A percentile compares a stretch with the other conserved stretches of the same genome.
Evolutionary conservation across 371 early-diverging fungal species (phyloP).

Genomic region (Mortierella sp.): DNA sequence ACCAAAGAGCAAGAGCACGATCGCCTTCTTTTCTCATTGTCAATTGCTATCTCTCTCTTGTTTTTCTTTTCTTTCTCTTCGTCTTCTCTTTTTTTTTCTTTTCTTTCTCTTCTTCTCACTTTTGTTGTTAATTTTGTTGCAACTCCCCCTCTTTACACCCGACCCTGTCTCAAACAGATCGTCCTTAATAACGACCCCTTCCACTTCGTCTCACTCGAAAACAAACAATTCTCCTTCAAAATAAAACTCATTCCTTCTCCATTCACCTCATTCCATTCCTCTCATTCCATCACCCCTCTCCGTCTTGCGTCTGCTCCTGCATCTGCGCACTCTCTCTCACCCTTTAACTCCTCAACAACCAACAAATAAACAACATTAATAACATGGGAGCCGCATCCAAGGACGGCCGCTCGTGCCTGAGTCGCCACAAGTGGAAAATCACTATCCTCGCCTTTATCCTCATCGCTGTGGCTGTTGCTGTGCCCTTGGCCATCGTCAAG

Average conservation of each 20-base stretch:
- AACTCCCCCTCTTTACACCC: not conserved
- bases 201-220: constrained; percentile 4
- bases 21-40: not conserved
- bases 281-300: constrained; percentile 37
- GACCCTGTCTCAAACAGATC: not conserved
- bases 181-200: not conserved
- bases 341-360: constrained; percentile 12
- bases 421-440: constrained; percentile 33
- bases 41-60: not conserved
- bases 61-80: not conserved
- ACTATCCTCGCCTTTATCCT: constrained; percentile 11
- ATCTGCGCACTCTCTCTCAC: constrained; percentile 56
- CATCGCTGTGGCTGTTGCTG: constrained; percentile 20
- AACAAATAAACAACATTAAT: not conserved
- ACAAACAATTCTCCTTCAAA: not conserved
- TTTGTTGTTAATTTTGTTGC: not conserved
- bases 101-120: not conserved
- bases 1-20: too few species aligned
- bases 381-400: not conserved
- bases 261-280: not conserved
- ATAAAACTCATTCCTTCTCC: not conserved
- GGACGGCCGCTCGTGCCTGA: constrained; percentile 22
- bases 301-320: constrained; percentile 61
- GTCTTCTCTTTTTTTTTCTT: not conserved
- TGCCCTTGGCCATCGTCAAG: constrained; percentile 36